phyloP scores from a whole-genome alignment of 2,329 filamentous ascomycete genomes.

The Amphichorda felina region DNA sequence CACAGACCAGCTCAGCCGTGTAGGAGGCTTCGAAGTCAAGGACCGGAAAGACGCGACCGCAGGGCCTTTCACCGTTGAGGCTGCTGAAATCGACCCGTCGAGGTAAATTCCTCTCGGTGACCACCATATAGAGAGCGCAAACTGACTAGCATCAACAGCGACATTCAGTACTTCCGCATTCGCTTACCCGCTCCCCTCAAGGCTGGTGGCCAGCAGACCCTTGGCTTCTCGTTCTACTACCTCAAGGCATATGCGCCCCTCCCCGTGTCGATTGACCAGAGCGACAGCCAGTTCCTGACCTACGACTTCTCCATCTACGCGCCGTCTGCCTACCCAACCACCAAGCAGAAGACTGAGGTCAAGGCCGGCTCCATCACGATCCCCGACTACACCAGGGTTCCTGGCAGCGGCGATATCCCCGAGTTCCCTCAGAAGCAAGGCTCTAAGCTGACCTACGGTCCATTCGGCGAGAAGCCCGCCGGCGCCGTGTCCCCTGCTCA shows the following conservation, averaged over 20 bases:
- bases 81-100: slow-evolving; percentile 50
- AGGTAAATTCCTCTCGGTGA: slow-evolving; percentile 28
- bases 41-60: slow-evolving; percentile 72
- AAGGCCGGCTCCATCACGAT: slow-evolving; percentile 72
- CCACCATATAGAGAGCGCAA: background rate
- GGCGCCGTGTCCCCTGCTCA: slow-evolving; percentile 60
- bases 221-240: slow-evolving; percentile 76
- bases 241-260: slow-evolving; percentile 71
- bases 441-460: slow-evolving; percentile 77
- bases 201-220: slow-evolving; percentile 67
- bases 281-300: slow-evolving; percentile 74
- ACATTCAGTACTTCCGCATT: slow-evolving; percentile 75
- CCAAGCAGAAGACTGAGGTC: slow-evolving; percentile 95
- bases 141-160: slow-evolving; percentile 30
- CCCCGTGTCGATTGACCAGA: slow-evolving; percentile 72
- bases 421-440: slow-evolving; percentile 70
- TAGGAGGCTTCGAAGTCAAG: slow-evolving; percentile 83
- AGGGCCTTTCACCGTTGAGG: slow-evolving; percentile 56
- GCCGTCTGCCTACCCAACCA: slow-evolving; percentile 70
- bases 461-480: slow-evolving; percentile 73
- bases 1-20: slow-evolving; percentile 56
- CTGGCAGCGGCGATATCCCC: slow-evolving; percentile 46
- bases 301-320: slow-evolving; percentile 81
- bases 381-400: slow-evolving; percentile 73
- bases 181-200: slow-evolving; percentile 65